Percentiles rank a stretch among this genome's conserved stretches.
Evolutionary conservation across 371 early-diverging fungal genomes (phyloP).

Genomic region (Batrachochytrium dendrobatidis): DNA sequence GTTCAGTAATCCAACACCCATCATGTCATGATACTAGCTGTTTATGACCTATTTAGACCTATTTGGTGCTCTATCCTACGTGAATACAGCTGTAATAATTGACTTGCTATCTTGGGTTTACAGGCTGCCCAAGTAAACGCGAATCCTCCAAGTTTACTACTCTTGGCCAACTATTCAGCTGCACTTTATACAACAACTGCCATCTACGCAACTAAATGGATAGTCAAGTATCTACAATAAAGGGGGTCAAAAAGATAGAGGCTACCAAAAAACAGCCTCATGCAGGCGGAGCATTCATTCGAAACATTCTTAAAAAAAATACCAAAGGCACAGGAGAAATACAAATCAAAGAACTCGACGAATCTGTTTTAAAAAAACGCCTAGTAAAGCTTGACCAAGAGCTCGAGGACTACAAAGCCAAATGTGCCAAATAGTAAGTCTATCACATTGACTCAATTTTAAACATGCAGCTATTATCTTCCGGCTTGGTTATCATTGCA

Average conservation of each 20-base stretch:
- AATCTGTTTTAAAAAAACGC: slow-evolving; percentile 22
- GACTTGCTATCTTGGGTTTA: too few relatives aligned
- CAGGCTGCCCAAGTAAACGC: too few relatives aligned
- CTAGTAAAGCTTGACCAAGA: slow-evolving; percentile 32
- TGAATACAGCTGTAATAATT: too few relatives aligned
- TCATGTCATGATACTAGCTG: too few relatives aligned
- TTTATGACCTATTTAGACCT: too few relatives aligned
- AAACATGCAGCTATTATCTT: neutral
- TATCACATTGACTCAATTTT: neutral
- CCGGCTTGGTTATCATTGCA: neutral
- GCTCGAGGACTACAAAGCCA: slow-evolving; percentile 29
- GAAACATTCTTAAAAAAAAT: neutral
- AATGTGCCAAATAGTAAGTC: slow-evolving; percentile 36
- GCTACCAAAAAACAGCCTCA: neutral
- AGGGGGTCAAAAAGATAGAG: neutral
- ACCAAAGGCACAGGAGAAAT: slow-evolving; percentile 12
- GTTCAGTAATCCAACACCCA: too few relatives aligned
- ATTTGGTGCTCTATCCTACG: too few relatives aligned
- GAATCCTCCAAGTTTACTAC: too few relatives aligned
- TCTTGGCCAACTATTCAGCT: too few relatives aligned
- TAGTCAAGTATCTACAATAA: too few relatives aligned
- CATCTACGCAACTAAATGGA: too few relatives aligned
- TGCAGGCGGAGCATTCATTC: slow-evolving; percentile 5
- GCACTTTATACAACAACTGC: too few relatives aligned
- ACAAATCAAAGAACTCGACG: slow-evolving; percentile 37